These are phyloP conservation scores for Myriosclerotinia duriaeana DNA, from an alignment of 2,329 filamentous ascomycete species.

Conservation along the genomic window DNA sequence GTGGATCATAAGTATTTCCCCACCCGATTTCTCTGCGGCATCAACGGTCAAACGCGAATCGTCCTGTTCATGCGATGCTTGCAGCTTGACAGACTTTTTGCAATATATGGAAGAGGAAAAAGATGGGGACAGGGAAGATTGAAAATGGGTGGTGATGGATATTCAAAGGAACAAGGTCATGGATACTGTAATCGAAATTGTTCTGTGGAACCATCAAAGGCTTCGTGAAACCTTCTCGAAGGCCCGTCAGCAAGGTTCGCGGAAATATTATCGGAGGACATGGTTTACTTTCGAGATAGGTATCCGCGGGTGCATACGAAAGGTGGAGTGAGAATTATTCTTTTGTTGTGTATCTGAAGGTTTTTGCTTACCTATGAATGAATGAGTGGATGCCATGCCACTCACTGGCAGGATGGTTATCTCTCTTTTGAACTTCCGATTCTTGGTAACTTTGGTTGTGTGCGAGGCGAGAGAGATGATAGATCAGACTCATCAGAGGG, in stretches of 20 bases:
- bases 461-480: conserved; percentile 18
- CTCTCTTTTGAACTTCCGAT: conserved; percentile 14
- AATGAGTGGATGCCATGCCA: conserved; percentile 6
- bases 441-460: not conserved
- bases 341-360: not conserved
- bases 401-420: conserved; percentile 17
- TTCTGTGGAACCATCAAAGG: not conserved
- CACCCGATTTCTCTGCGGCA: conserved; percentile 13
- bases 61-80: conserved; percentile 19
- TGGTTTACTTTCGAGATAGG: not conserved
- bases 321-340: not conserved
- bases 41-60: not conserved
- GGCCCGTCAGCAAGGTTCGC: conserved; percentile 34
- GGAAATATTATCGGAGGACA: conserved; percentile 21
- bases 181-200: conserved; percentile 15
- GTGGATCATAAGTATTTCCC: not conserved
- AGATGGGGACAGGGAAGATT: not conserved
- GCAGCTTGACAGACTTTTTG: not conserved
- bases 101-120: not conserved
- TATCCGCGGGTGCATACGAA: conserved; percentile 9
- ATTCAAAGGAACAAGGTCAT: conserved; percentile 4
- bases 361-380: not conserved
- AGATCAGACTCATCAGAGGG: too few species aligned
- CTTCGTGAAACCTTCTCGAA: conserved; percentile 39
- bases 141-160: conserved; percentile 6